Base-by-base conservation (phyloP, 164 flowering plant species). In the Hamamelis virginiana region DNA sequence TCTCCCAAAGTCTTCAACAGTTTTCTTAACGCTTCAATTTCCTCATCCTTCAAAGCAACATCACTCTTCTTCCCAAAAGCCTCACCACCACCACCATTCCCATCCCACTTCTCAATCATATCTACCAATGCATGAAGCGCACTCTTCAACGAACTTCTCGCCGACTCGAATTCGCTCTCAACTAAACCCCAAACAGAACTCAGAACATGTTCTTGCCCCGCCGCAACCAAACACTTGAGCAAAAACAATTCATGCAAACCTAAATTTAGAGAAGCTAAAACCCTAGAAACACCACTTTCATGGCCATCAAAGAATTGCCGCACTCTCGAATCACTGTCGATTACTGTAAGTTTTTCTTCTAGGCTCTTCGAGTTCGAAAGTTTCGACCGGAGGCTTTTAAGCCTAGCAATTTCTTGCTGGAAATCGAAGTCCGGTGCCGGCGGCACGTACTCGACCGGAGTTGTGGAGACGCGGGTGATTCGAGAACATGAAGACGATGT, bases 151-250 rank as follows among this genome's bases (percentile, higher is more conserved):
- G 85, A 69, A 51, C 86, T 80, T 58, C 76, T 75, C 22, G 22
- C 68, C 8, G 79, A 59, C 69, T 74, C 75, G 16, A 64, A 65
- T n/a, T 81, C 81, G 44, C 55, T 48, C 22, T 53, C 76, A 44
- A 56, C 73, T 12, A 26, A 69, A 21, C 72, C 85, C 38, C 60
- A 16, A 25, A 76, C 79, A 25, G 68, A 65, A 23, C 38, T 14
- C 1, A 91, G 74, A 64, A 91, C 97, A 62, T 94, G 98, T 69
- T 82, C 89, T 70, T 94, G 98, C 50, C 98, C 92, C 15, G 92
- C 92, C 4, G 97, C 97, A 33, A 92, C 91, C 76, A 94, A 70
- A 65, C 96, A 88, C 70, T 92, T 86, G 19, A 92, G 52, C 84
- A 89, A 75, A 65, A 76, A 89, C 72, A 85, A 11, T 52, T 90